phyloP scores from a whole-genome alignment of 805 yeast genomes.

The Tetrapisispora nanseiensis region DNA sequence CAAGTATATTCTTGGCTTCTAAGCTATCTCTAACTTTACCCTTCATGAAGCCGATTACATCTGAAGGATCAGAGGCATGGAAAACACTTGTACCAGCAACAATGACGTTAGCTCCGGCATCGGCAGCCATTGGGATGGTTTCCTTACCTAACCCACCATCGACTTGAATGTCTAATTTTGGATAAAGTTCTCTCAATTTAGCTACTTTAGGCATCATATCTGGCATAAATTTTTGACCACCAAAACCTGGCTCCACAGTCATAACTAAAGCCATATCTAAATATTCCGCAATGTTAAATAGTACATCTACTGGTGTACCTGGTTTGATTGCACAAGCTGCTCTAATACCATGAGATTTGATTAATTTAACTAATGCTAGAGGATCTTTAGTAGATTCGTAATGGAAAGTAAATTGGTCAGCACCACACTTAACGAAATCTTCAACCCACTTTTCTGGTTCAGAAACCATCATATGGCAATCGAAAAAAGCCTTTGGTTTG shows the following conservation, averaged over 20 bases:
- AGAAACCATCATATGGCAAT: constrained; percentile 98
- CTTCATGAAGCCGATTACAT: constrained; percentile 62
- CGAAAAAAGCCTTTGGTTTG: constrained; percentile 52
- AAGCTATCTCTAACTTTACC: constrained; percentile 46
- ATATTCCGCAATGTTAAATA: constrained; percentile 61
- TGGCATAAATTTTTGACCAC: constrained; percentile 93
- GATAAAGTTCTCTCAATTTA: constrained; percentile 59
- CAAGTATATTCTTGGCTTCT: constrained; percentile 36
- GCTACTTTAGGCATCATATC: constrained; percentile 96
- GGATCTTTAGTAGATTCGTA: constrained; percentile 85
- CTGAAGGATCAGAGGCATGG: constrained; percentile 69
- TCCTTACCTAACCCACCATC: constrained; percentile 92
- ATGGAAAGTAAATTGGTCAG: constrained; percentile 93
- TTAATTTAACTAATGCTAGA: constrained; percentile 57
- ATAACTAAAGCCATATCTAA: constrained; percentile 93
- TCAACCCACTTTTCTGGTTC: constrained; percentile 89
- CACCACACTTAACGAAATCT: constrained; percentile 87
- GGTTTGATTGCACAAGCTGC: constrained; percentile 95
- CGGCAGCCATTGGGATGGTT: constrained; percentile 81
- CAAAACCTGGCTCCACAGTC: constrained; percentile 99
- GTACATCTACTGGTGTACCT: constrained; percentile 75
- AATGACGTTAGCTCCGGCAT: constrained; percentile 95
- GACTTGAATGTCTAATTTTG: constrained; percentile 80
- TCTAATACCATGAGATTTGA: constrained; percentile 73
- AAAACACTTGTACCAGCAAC: constrained; percentile 96